phyloP scores from a whole-genome alignment of 345 rosid genomes.

The Salix udensis region DNA sequence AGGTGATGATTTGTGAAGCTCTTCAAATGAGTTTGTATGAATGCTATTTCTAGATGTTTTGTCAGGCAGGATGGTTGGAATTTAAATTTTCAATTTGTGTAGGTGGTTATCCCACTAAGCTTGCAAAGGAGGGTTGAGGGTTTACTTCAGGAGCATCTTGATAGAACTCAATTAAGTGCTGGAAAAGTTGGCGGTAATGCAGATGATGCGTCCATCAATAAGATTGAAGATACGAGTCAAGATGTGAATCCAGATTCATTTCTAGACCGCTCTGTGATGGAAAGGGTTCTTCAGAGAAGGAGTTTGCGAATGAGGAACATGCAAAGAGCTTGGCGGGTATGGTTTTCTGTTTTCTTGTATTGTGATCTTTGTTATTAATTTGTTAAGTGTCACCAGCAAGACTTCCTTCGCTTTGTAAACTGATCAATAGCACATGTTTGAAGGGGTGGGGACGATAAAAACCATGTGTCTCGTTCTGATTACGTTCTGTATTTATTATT shows the following conservation, averaged over 20 bases:
- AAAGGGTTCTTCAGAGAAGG: conserved; percentile 87
- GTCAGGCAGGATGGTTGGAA: not conserved
- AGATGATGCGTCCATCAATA: conserved; percentile 31
- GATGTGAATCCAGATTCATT: conserved; percentile 53
- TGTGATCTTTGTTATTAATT: not conserved
- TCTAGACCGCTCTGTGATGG: conserved; percentile 88
- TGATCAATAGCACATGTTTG: not conserved
- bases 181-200: conserved; percentile 36
- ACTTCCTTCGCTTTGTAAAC: not conserved
- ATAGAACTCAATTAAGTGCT: conserved; percentile 57
- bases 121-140: conserved; percentile 95
- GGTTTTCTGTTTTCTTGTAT: not conserved
- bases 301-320: conserved; percentile 86
- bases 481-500: not conserved
- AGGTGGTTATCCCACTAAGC: conserved; percentile 86
- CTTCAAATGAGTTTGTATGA: conserved; percentile 6
- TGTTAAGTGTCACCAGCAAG: not conserved
- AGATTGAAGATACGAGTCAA: conserved; percentile 39
- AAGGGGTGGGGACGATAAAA: not conserved
- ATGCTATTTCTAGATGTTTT: not conserved
- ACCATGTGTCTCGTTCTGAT: not conserved
- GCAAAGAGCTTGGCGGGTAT: conserved; percentile 93
- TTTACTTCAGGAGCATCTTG: conserved; percentile 88
- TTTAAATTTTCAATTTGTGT: conserved; percentile 15
- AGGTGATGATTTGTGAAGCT: conserved; percentile 48